phyloP scores from a whole-genome alignment of 129 eudicot species.

The Ambrosia trifida region DNA sequence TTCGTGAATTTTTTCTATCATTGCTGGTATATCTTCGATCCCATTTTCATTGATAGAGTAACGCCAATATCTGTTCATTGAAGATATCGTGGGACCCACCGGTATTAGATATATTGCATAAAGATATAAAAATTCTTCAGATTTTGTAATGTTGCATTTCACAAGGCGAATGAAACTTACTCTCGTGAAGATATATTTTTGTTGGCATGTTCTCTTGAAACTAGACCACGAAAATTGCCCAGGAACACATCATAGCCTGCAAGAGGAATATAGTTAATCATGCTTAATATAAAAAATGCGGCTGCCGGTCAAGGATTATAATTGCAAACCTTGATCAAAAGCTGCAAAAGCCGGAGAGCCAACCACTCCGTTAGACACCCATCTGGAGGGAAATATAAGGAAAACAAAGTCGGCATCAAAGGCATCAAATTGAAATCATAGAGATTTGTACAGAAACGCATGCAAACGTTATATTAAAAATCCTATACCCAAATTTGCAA shows the following conservation, averaged over 20 bases:
- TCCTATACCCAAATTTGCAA: not conserved
- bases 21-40: conserved; percentile 80
- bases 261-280: conserved; percentile 16
- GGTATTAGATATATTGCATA: not conserved
- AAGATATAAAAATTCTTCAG: not conserved
- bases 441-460: not conserved
- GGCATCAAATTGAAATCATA: not conserved
- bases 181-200: conserved; percentile 75
- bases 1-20: conserved; percentile 84
- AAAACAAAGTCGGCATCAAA: conserved; percentile 3
- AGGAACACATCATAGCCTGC: conserved; percentile 94
- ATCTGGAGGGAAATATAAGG: conserved; percentile 43
- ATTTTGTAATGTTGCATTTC: not conserved
- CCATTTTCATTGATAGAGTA: conserved; percentile 96
- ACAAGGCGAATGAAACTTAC: conserved; percentile 51
- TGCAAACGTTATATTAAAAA: not conserved
- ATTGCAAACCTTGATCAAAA: conserved; percentile 87
- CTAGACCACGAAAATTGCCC: conserved; percentile 91
- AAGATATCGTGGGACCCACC: not conserved
- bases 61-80: conserved; percentile 62
- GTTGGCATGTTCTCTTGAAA: conserved; percentile 85
- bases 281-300: not conserved
- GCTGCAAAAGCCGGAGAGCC: conserved; percentile 99
- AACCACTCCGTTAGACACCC: conserved; percentile 97
- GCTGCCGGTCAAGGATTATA: conserved; percentile 4